Percentiles rank a stretch among this genome's conserved stretches.
phyloP scores from a whole-genome alignment of 2,329 filamentous ascomycete genomes.

The Hypoxylon sp. region DNA sequence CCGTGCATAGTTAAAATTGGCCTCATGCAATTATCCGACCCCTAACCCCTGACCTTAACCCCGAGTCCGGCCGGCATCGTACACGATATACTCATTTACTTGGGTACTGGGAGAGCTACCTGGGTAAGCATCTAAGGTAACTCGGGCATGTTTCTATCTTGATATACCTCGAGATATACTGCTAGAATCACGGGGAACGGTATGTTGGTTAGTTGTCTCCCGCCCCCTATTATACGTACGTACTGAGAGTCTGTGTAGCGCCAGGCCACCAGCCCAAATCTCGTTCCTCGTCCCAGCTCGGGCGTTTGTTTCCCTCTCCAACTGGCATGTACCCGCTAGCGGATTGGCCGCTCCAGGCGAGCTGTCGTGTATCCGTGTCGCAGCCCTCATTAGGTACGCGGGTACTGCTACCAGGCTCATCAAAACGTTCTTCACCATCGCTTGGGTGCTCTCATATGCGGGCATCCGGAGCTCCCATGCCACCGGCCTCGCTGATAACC shows the following conservation, averaged over 20 bases:
- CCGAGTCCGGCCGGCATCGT: conserved; percentile 16
- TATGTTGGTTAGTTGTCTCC: background rate
- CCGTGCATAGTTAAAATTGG: background rate
- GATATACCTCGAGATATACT: background rate
- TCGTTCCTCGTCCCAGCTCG: background rate
- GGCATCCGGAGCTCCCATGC: conserved; percentile 33
- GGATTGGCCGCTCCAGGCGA: conserved; percentile 29
- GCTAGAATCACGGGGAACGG: background rate
- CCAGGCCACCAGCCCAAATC: too few relatives aligned
- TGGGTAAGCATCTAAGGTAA: too few relatives aligned
- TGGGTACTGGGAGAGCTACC: too few relatives aligned
- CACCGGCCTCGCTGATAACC: conserved; percentile 34
- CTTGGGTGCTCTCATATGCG: conserved; percentile 33
- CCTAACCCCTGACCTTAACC: conserved; percentile 30
- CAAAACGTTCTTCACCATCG: conserved; percentile 23
- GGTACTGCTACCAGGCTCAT: conserved; percentile 29
- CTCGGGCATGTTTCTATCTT: background rate
- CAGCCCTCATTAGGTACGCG: conserved; percentile 28
- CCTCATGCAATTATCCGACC: background rate
- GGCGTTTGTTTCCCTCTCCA: conserved; percentile 26
- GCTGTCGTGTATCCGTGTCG: conserved; percentile 34
- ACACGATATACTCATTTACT: too few relatives aligned
- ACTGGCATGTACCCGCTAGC: conserved; percentile 11
- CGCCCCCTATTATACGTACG: background rate
- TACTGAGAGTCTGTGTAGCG: background rate